Base-by-base conservation (phyloP, 2,329 filamentous ascomycete species). In the Fusarium scirpi region DNA sequence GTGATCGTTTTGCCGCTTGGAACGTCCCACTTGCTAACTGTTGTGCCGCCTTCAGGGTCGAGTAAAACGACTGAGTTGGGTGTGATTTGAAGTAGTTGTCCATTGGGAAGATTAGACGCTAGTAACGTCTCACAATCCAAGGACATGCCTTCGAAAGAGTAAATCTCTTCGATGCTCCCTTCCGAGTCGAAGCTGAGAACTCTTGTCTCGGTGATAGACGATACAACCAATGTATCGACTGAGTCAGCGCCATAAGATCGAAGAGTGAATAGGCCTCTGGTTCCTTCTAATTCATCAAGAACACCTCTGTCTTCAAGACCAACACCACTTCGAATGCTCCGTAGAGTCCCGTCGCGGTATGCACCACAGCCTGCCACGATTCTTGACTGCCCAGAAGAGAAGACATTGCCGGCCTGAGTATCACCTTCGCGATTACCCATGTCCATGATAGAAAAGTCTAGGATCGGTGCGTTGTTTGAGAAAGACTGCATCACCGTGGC, bases 371-470 rank as follows among this genome's bases (percentile, higher is more conserved):
- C 95, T 4, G 95, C 94, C 13, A 99, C 94, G 65, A 99, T 92
- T 41, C 94, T 89, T 47, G 96, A 94, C 80, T 99, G 95, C 0
- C 96, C 96, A 1, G 95, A 97, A 0, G 94, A 97, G 76, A 97
- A 99, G 67, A 96, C 93, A 75, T 96, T 97, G 5, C 91, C 92
- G 20, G 85, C 80, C 62, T 93, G 90, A 11, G 86, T 89, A 69
- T 96, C 92, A 24, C 91, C 91, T 64, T 93, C 91, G 59, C 93
- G 87, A 73, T 94, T 94, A 1, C 94, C 95, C 86, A 98, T 92
- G 76, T 98, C 96, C 94, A 98, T 97, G 18, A 99, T 89, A 2
- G 92, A 91, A 74, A 99, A 98, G 78, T 99, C 96, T 41, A 98
- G 82, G 44, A 99, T 92, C 0, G 96, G 96, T 0, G 92, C 94